These are phyloP conservation scores for Coelastrella sp. DNA, from an alignment of 139 green algal species.

Conservation along the genomic window DNA sequence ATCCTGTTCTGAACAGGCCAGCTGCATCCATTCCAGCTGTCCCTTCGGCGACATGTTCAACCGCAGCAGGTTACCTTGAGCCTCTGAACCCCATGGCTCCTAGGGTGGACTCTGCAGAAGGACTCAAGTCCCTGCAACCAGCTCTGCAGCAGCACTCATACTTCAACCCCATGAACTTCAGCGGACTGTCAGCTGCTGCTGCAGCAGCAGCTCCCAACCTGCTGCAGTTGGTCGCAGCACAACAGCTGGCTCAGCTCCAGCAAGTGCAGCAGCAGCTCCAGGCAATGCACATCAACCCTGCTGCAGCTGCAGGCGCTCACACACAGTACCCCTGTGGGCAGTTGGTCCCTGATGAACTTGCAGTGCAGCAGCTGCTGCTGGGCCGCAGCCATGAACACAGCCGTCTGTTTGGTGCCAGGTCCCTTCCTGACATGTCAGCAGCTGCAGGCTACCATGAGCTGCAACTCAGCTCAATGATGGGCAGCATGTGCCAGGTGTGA, in stretches of 20 bases:
- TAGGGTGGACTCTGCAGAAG: no score
- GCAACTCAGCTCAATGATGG: conserved; percentile 31
- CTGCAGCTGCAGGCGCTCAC: background rate
- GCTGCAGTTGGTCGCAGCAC: conserved; percentile 21
- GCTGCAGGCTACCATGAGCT: background rate
- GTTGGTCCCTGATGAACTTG: background rate
- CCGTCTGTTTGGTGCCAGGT: background rate
- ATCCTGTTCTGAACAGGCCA: background rate
- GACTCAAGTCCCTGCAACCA: no score
- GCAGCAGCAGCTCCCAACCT: conserved; percentile 9
- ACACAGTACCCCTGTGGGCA: background rate
- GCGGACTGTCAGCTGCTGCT: background rate
- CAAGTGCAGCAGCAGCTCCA: conserved; percentile 26
- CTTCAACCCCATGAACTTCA: background rate
- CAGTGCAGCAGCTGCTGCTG: background rate
- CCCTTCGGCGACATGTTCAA: no score
- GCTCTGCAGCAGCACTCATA: background rate
- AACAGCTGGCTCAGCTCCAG: background rate
- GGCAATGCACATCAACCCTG: background rate
- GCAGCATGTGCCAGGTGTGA: conserved; percentile 40
- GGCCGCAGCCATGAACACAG: background rate
- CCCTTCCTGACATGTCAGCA: background rate
- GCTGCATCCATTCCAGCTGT: no score
- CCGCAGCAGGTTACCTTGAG: no score
- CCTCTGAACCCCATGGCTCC: no score